Conservation (phyloP, 2,329 filamentous ascomycete genomes). For the Xylaria sp. region DNA sequence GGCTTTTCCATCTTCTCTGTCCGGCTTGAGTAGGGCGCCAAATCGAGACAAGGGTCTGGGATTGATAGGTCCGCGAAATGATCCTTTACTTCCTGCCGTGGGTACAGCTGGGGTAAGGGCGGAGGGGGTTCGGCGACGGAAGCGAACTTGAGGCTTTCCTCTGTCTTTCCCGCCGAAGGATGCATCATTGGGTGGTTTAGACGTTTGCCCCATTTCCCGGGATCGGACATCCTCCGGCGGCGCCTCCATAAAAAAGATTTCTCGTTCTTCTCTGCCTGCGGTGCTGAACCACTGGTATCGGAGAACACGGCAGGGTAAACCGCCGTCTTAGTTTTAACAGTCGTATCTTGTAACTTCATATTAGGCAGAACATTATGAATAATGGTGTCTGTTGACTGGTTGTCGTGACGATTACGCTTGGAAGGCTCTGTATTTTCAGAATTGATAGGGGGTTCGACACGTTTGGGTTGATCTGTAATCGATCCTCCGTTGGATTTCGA, state of each 20-base stretch:
- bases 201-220: conserved; percentile 38
- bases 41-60: conserved; percentile 45
- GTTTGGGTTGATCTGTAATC: conserved; percentile 18
- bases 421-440: conserved; percentile 33
- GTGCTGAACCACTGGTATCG: conserved; percentile 21
- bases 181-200: conserved; percentile 29
- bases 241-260: conserved; percentile 51
- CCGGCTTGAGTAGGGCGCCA: conserved; percentile 36
- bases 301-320: conserved; percentile 29
- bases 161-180: conserved; percentile 37
- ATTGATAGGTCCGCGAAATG: conserved; percentile 46
- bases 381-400: conserved; percentile 47
- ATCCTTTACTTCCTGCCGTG: conserved; percentile 29
- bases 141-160: conserved; percentile 35
- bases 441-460: conserved; percentile 5
- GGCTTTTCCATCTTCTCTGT: not conserved
- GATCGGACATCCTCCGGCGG: conserved; percentile 44
- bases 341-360: conserved; percentile 8
- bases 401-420: conserved; percentile 20
- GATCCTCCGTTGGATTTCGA: conserved; percentile 27
- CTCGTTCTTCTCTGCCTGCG: conserved; percentile 37
- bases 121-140: conserved; percentile 27
- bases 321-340: conserved; percentile 11
- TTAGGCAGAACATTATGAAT: conserved; percentile 42
- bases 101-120: conserved; percentile 4